Conservation (phyloP, 202 grass and related monocot genomes). For the Panicum hallii region DNA sequence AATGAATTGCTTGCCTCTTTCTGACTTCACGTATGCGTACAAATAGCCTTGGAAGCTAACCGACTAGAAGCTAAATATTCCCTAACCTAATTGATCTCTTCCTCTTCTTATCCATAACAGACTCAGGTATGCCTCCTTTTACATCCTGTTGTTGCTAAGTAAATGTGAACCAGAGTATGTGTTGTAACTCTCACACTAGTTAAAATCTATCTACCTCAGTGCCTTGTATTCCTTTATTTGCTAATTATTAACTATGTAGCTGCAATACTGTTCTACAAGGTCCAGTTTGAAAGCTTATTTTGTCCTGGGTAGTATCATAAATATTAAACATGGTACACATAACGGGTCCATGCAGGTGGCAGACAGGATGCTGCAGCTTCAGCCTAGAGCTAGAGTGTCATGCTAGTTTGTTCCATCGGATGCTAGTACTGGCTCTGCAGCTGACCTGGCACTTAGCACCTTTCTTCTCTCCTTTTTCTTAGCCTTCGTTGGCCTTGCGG, state of each 20-base stretch:
- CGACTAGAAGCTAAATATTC: too few species aligned
- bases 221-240: not conserved
- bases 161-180: not conserved
- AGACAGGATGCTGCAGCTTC: not conserved
- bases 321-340: not conserved
- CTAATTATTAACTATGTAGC: not conserved
- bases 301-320: not conserved
- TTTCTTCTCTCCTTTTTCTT: conserved; percentile 1
- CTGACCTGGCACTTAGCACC: not conserved
- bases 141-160: not conserved
- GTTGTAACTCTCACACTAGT: not conserved
- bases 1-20: too few species aligned
- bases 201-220: not conserved
- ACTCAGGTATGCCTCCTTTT: conserved; percentile 66
- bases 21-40: too few species aligned
- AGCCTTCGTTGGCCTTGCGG: too few species aligned
- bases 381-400: not conserved
- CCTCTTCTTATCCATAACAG: too few species aligned
- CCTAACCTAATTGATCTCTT: too few species aligned
- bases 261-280: not conserved
- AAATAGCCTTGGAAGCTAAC: too few species aligned
- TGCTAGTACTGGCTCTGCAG: not conserved
- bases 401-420: not conserved
- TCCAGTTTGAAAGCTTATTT: not conserved
- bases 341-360: conserved; percentile 8